These are phyloP conservation scores for Cephaloascus albidus DNA, from an alignment of 805 yeast genomes.

Conservation along the genomic window DNA sequence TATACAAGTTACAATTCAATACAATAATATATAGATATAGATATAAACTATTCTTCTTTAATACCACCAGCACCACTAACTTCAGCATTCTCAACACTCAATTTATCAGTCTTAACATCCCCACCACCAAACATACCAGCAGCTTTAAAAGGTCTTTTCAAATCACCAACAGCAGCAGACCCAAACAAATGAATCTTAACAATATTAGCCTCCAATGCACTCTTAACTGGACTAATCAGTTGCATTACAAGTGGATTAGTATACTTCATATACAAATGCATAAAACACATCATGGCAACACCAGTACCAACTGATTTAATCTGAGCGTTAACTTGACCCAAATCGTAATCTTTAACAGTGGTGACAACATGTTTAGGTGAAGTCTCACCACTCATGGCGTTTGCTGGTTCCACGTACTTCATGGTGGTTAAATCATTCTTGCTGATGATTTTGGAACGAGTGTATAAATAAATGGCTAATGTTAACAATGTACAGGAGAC, in stretches of 20 bases:
- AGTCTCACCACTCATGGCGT: slow-evolving; percentile 66
- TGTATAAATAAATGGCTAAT: slow-evolving; percentile 55
- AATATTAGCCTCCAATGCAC: slow-evolving; percentile 81
- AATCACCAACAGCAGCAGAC: slow-evolving; percentile 74
- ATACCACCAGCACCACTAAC: slow-evolving; percentile 79
- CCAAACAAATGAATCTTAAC: slow-evolving; percentile 88
- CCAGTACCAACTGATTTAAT: slow-evolving; percentile 82
- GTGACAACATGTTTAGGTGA: slow-evolving; percentile 75
- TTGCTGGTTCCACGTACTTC: slow-evolving; percentile 83
- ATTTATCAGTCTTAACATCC: slow-evolving; percentile 75
- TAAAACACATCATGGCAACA: slow-evolving; percentile 94
- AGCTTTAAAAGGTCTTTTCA: slow-evolving; percentile 94
- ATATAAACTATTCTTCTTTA: slow-evolving; percentile 64
- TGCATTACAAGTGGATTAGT: slow-evolving; percentile 97
- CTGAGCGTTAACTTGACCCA: slow-evolving; percentile 71
- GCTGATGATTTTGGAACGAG: slow-evolving; percentile 48
- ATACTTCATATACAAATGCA: slow-evolving; percentile 96
- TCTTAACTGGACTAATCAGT: slow-evolving; percentile 81
- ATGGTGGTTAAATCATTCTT: slow-evolving; percentile 88
- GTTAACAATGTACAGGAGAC: slow-evolving; percentile 56
- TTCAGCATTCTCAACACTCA: slow-evolving; percentile 78
- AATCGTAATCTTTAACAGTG: slow-evolving; percentile 91
- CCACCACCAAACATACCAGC: slow-evolving; percentile 64
- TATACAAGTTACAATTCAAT: no score
- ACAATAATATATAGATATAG: slow-evolving; percentile 4